A percentile compares a stretch with the other conserved stretches of the same genome.
These are phyloP conservation scores for Gossypioides kirkii DNA, from an alignment of 345 rosid genomes.

Conservation along the genomic window DNA sequence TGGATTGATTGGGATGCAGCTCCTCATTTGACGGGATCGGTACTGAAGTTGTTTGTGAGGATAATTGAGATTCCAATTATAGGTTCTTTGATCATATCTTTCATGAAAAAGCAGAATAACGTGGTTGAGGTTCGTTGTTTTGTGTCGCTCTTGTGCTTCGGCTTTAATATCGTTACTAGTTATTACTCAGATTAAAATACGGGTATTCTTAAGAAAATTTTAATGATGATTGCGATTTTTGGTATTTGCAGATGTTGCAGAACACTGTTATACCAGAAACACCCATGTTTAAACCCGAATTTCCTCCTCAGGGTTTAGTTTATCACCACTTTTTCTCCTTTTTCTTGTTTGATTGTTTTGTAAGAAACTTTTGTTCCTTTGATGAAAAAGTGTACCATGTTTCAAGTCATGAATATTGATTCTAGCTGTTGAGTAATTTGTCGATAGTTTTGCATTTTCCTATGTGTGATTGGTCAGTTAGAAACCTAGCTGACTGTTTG, in stretches of 20 bases:
- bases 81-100: conserved; percentile 47
- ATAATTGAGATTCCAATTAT: conserved; percentile 58
- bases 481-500: not conserved
- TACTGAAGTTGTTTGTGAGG: conserved; percentile 52
- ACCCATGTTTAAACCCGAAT: conserved; percentile 88
- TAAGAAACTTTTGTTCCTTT: not conserved
- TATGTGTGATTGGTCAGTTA: not conserved
- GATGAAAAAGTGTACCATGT: not conserved
- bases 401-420: not conserved
- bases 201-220: not conserved
- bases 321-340: not conserved
- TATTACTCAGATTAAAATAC: not conserved
- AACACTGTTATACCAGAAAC: conserved; percentile 66
- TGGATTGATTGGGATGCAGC: conserved; percentile 33
- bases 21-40: conserved; percentile 68
- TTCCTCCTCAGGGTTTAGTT: conserved; percentile 64
- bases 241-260: conserved; percentile 46
- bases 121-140: conserved; percentile 45
- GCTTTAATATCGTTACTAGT: not conserved
- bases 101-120: conserved; percentile 55
- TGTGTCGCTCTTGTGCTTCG: not conserved
- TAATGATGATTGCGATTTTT: conserved; percentile 5
- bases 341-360: not conserved
- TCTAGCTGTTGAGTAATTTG: not conserved
- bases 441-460: not conserved